Percentiles rank a stretch among this genome's conserved stretches.
Evolutionary conservation across 2,329 filamentous ascomycete species (phyloP).

Genomic region (Fusarium incarnatum): DNA sequence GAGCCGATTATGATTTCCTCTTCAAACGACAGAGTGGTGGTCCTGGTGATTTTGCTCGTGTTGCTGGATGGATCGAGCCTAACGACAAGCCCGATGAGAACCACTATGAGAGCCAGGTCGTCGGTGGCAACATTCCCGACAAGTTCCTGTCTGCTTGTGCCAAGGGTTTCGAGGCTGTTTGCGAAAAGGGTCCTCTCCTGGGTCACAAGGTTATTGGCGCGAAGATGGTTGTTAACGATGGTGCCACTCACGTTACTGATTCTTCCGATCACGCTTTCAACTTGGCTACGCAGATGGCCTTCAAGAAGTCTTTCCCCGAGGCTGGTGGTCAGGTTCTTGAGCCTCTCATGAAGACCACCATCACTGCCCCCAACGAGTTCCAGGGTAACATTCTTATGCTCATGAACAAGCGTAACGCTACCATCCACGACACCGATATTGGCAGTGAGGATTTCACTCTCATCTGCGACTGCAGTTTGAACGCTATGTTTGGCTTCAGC

Average conservation of each 20-base stretch:
- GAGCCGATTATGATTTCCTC: conserved; percentile 88
- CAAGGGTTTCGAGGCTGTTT: conserved; percentile 89
- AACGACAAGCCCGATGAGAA: conserved; percentile 79
- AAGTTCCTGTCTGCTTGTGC: conserved; percentile 95
- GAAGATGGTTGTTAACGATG: conserved; percentile 93
- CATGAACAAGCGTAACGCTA: conserved; percentile 95
- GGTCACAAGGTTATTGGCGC: conserved; percentile 93
- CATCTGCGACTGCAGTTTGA: conserved; percentile 90
- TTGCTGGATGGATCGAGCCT: conserved; percentile 92
- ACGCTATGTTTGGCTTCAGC: conserved; percentile 98
- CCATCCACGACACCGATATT: conserved; percentile 95
- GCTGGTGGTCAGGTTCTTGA: conserved; percentile 88
- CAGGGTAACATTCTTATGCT: conserved; percentile 95
- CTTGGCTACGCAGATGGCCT: conserved; percentile 93
- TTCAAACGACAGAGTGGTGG: conserved; percentile 96
- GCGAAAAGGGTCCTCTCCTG: conserved; percentile 87
- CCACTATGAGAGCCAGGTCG: conserved; percentile 86
- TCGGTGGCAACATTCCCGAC: conserved; percentile 91
- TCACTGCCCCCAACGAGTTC: conserved; percentile 96
- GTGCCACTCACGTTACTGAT: conserved; percentile 96
- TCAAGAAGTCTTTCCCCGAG: conserved; percentile 90
- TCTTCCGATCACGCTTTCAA: conserved; percentile 98
- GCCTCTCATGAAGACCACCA: conserved; percentile 97
- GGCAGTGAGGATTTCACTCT: conserved; percentile 94
- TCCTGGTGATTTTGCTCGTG: conserved; percentile 93